These are phyloP conservation scores for Globisporangium paroecandrum DNA, from an alignment of 352 stramenopile genomes.

Conservation along the genomic window DNA sequence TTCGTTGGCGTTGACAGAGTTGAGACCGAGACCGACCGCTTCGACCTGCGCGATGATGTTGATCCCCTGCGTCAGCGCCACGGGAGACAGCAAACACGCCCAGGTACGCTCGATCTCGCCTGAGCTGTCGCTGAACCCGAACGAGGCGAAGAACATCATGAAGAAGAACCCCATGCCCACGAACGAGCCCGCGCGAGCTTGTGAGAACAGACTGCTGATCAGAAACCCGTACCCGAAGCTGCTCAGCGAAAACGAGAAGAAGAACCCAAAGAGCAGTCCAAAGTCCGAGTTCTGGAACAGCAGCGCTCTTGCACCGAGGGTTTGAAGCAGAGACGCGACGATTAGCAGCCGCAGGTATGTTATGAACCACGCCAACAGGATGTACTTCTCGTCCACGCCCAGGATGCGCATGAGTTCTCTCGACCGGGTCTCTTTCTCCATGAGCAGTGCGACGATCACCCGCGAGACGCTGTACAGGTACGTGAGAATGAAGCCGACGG, in stretches of 20 bases:
- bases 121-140: constrained; percentile 61
- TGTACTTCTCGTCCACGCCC: constrained; percentile 61
- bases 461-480: constrained; percentile 92
- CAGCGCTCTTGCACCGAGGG: constrained; percentile 24
- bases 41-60: constrained; percentile 63
- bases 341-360: constrained; percentile 71
- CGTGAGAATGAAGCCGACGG: constrained; percentile 89
- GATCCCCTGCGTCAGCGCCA: constrained; percentile 72
- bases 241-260: constrained; percentile 76
- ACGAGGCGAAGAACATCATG: constrained; percentile 76
- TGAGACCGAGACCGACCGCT: constrained; percentile 40
- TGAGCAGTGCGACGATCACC: constrained; percentile 87
- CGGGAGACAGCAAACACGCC: constrained; percentile 57
- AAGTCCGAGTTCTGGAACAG: constrained; percentile 52
- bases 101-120: constrained; percentile 22
- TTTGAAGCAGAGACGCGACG: constrained; percentile 44
- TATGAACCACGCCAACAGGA: constrained; percentile 65
- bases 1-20: constrained; percentile 31
- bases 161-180: constrained; percentile 77
- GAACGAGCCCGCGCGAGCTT: constrained; percentile 52
- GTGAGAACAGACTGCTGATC: constrained; percentile 64
- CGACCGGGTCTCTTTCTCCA: constrained; percentile 90
- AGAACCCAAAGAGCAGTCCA: constrained; percentile 54
- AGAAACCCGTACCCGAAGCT: constrained; percentile 75
- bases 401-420: constrained; percentile 93